Percentiles rank a stretch among this genome's conserved stretches.
These are phyloP conservation scores for Claviceps sp. DNA, from an alignment of 2,329 filamentous ascomycete species.

Conservation along the genomic window DNA sequence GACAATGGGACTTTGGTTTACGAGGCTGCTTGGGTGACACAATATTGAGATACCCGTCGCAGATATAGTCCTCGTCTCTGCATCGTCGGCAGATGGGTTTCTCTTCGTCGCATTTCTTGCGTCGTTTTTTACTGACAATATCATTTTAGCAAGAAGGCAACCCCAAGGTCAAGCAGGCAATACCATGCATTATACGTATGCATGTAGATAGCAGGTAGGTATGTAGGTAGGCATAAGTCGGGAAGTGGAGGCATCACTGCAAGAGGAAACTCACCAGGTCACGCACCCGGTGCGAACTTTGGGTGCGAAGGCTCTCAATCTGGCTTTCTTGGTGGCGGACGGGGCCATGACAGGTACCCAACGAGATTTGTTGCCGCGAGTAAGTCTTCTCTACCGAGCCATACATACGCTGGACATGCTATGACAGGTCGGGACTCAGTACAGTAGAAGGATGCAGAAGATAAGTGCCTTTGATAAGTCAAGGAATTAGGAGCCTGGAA, in stretches of 20 bases:
- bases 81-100: slow-evolving; percentile 1
- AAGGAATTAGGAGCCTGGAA: neutral
- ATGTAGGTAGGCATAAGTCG: neutral
- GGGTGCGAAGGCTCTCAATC: slow-evolving; percentile 1
- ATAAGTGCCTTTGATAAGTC: neutral
- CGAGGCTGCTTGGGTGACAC: neutral
- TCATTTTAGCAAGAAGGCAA: neutral
- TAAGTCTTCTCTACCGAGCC: neutral
- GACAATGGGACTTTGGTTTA: neutral
- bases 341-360: neutral
- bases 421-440: neutral
- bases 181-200: neutral
- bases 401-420: neutral
- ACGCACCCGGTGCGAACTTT: slow-evolving; percentile 4
- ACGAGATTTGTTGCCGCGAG: neutral
- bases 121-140: slow-evolving; percentile 1
- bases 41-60: neutral
- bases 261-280: slow-evolving; percentile 1
- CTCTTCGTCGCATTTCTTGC: slow-evolving; percentile 4
- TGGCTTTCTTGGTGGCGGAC: slow-evolving; percentile 1
- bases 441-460: neutral
- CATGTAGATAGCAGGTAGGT: neutral
- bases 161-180: neutral
- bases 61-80: slow-evolving; percentile 2
- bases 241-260: neutral